Conservation (phyloP, 305 asterid species). For the Rubia peregrina region DNA sequence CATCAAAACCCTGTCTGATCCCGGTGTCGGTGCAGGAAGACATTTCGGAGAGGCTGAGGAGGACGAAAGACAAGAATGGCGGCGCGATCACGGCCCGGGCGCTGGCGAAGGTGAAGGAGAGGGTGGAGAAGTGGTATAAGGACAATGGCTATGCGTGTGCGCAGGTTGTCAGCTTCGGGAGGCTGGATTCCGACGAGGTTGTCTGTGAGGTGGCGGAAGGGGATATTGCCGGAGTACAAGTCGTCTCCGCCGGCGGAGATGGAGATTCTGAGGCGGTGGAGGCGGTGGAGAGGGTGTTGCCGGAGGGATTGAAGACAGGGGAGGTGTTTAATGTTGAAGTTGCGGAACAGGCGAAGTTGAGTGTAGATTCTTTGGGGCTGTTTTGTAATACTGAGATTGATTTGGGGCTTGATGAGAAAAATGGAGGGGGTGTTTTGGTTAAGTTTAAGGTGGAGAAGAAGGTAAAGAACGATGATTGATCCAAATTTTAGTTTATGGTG, state of each 20-base stretch:
- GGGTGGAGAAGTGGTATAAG: slow-evolving; percentile 88
- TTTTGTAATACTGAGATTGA: slow-evolving; percentile 5
- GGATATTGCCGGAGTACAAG: slow-evolving; percentile 79
- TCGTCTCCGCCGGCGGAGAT: slow-evolving; percentile 51
- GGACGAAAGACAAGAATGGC: slow-evolving; percentile 4
- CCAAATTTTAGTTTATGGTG: too few species aligned
- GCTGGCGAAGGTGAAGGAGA: slow-evolving; percentile 81
- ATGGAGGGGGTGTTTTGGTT: slow-evolving; percentile 3
- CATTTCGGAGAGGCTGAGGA: slow-evolving; percentile 57
- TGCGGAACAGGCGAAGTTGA: slow-evolving; percentile 67
- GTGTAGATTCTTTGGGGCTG: background rate
- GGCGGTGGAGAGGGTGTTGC: slow-evolving; percentile 68
- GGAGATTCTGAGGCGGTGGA: slow-evolving; percentile 22
- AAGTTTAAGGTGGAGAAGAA: slow-evolving; percentile 8
- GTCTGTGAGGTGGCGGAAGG: slow-evolving; percentile 99
- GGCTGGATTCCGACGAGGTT: slow-evolving; percentile 74
- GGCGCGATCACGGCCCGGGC: slow-evolving; percentile 77
- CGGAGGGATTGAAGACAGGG: slow-evolving; percentile 55
- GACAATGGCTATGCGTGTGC: slow-evolving; percentile 89
- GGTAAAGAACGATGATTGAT: background rate
- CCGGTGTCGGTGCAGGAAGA: slow-evolving; percentile 55
- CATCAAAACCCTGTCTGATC: slow-evolving; percentile 74
- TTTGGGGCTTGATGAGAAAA: slow-evolving; percentile 8
- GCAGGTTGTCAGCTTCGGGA: slow-evolving; percentile 87
- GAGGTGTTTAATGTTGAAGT: slow-evolving; percentile 80